Base-by-base conservation (phyloP, 192 early-diverging fungal genomes). In the Coemansia sp. region DNA sequence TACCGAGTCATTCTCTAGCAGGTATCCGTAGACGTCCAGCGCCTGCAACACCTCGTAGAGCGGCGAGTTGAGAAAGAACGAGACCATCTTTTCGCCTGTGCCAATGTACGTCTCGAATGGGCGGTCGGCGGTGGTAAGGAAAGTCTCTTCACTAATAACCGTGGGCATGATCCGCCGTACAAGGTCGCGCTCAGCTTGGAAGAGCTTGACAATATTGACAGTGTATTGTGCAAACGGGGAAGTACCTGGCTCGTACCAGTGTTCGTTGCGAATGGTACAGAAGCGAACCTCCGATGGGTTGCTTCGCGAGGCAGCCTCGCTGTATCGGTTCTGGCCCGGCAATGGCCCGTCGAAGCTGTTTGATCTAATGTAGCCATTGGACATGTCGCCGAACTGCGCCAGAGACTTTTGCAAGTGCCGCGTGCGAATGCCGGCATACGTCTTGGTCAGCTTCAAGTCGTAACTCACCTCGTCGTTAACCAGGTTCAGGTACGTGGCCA, bases 401-500 rank as follows among this genome's bases (percentile, higher is more conserved):
- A 84, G 71, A 51, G 83, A 84, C 64, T 84, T 84, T 63, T 73
- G 69, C 54, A 84, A 29, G 59, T 84, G 75, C 9, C 74, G 56
- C 29, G 77, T 68, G 16, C 83, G 74, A 54, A 84, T 84, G 48
- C 69, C 63, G 2, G 75, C 73, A 35, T 77, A 80, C 3, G 78
- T 75, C 67, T 74, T 80, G 45, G 76, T 77, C 42, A 80, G 75
- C 21, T 70, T 73, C 45, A 84, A 67, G 39, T 75, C 73, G 64
- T 79, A 77, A 68, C 83, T 79, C 59, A 77, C 78, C 44, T 84
- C 83, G 48, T 79, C 74, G 63, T 84, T 79, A 50, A 79, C 78
- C 66, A 79, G 60, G 56, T 77, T 80, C 54, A 84, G 62, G 57
- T 84, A 84, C 7, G 83, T 84, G 9, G 78, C 78, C 60, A 84